Percentiles rank a stretch among this genome's conserved stretches.
Evolutionary conservation across 179 eudicot species (phyloP).

Genomic region (Dionaea muscipula): DNA sequence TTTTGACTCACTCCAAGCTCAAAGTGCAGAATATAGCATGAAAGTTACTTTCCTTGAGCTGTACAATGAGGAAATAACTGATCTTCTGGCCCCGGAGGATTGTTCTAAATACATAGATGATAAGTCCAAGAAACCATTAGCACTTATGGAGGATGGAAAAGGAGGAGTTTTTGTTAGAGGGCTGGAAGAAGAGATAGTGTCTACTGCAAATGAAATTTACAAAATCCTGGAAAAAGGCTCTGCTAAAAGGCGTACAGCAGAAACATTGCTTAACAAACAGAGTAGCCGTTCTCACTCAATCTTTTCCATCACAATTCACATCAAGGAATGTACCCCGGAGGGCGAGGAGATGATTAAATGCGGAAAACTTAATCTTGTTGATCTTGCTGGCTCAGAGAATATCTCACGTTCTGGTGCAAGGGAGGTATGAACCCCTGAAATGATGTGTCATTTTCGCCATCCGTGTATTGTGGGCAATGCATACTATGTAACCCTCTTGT

Average conservation of each 20-base stretch:
- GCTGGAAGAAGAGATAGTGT: slow-evolving; percentile 78
- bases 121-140: slow-evolving; percentile 82
- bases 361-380: slow-evolving; percentile 94
- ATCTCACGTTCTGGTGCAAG: too few species aligned
- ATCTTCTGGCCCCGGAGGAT: slow-evolving; percentile 89
- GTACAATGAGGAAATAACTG: slow-evolving; percentile 85
- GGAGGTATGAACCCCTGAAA: slow-evolving; percentile 40
- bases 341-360: slow-evolving; percentile 90
- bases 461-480: background rate
- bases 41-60: slow-evolving; percentile 85
- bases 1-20: slow-evolving; percentile 75
- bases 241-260: slow-evolving; percentile 82
- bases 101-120: slow-evolving; percentile 47
- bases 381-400: slow-evolving; percentile 98
- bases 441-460: background rate
- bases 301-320: slow-evolving; percentile 84
- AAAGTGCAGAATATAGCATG: slow-evolving; percentile 82
- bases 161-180: slow-evolving; percentile 90
- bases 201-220: slow-evolving; percentile 77
- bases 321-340: slow-evolving; percentile 82
- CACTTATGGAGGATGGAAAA: slow-evolving; percentile 97
- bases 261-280: slow-evolving; percentile 89
- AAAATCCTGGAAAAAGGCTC: slow-evolving; percentile 85
- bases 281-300: slow-evolving; percentile 98
- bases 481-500: background rate